Base-by-base conservation (phyloP, 805 yeast genomes). In the Maudiozyma serrabonitensis region DNA sequence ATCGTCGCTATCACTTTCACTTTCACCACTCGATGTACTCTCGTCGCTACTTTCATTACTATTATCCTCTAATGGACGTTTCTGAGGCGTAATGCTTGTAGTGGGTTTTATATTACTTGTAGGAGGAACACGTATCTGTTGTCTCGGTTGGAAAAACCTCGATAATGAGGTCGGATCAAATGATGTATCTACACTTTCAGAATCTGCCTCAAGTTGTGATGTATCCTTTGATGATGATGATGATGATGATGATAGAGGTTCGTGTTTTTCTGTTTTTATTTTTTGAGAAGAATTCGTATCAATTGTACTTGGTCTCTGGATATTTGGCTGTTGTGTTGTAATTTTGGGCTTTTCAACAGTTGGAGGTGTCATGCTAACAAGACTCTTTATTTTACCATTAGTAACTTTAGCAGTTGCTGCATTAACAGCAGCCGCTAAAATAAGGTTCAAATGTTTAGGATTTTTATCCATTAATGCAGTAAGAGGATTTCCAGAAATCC, bases 401-500 rank as follows among this genome's bases (percentile, higher is more conserved):
- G 82, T 78, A 2, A 78, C 76, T 56, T 79, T 79, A 23, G 71
- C 70, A 1, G 90, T 83, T 0, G 90, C 86, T 44, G 87, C 87
- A 57, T 86, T 83, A 58, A 86, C 78, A 1, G 93, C 93, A 40
- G 86, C 85, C 6, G 86, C 87, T 54, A 86, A 71, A 52, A 86
- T 85, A 61, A 81, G 80, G 47, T 88, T 85, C 46, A 86, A 78
- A 63, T 85, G 90, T 52, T 80, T 83, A 2, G 95, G 95, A 47
- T 87, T 87, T 54, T 81, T 82, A 50, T 86, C 91, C 58, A 85
- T 87, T 59, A 84, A 73, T 32, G 87, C 84, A 13, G 85, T 80
- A 53, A 86, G 69, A 4, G 93, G 90, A 58, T 85, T 84, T 19
- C 88, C 87, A 1, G 81, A 80, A 51, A 86, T 82, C 16, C 93